phyloP scores from a whole-genome alignment of 1,284 basidiomycete genomes.

The Megacollybia platyphylla region DNA sequence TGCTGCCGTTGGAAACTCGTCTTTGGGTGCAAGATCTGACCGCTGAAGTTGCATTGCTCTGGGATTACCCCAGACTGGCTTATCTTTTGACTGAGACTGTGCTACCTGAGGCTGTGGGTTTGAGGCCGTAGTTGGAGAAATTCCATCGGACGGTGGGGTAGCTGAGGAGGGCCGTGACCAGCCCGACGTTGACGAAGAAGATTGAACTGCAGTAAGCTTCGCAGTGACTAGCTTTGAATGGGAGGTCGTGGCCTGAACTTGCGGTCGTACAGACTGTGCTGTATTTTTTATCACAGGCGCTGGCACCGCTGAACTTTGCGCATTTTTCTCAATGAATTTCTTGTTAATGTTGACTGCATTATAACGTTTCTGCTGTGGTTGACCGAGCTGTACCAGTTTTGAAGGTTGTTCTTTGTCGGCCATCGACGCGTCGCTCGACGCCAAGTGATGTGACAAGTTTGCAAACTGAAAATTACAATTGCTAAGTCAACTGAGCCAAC shows the following conservation, averaged over 20 bases:
- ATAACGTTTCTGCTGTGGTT: slow-evolving; percentile 72
- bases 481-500: slow-evolving; percentile 22
- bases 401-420: slow-evolving; percentile 34
- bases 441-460: slow-evolving; percentile 18
- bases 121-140: slow-evolving; percentile 21
- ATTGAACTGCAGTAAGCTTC: slow-evolving; percentile 63
- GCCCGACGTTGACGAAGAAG: slow-evolving; percentile 45
- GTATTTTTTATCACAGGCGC: slow-evolving; percentile 16
- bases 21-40: slow-evolving; percentile 26
- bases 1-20: slow-evolving; percentile 85
- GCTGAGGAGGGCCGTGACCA: slow-evolving; percentile 71
- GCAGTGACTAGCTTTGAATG: slow-evolving; percentile 73
- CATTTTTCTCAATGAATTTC: slow-evolving; percentile 85
- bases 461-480: too few relatives aligned
- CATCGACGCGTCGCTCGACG: slow-evolving; percentile 72
- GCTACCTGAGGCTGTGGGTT: slow-evolving; percentile 41
- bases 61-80: slow-evolving; percentile 54
- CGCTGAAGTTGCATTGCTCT: slow-evolving; percentile 21
- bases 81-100: slow-evolving; percentile 42
- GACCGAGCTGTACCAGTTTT: slow-evolving; percentile 19
- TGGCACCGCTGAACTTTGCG: slow-evolving; percentile 17
- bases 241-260: slow-evolving; percentile 36
- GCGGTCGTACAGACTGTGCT: slow-evolving; percentile 40
- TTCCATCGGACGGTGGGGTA: slow-evolving; percentile 29
- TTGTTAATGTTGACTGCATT: slow-evolving; percentile 84